Conservation (phyloP, 805 yeast genomes). For the Debaryomyces hansenii region DNA sequence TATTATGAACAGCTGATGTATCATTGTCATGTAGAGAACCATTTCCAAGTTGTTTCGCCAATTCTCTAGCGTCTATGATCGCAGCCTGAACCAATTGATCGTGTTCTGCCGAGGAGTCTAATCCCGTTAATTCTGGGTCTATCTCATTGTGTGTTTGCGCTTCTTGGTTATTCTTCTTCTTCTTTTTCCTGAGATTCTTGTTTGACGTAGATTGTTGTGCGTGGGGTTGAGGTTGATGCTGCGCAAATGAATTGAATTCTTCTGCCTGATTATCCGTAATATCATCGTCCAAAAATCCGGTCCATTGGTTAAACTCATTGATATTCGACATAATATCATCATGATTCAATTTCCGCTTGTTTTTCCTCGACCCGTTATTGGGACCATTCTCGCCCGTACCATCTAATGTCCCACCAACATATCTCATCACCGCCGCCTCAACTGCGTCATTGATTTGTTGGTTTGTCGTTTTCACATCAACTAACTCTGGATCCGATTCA, state of each 20-base stretch:
- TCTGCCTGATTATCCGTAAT: constrained; percentile 5
- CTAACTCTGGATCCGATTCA: constrained; percentile 8
- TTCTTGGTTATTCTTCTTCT: constrained; percentile 10
- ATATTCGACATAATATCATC: constrained; percentile 47
- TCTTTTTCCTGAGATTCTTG: constrained; percentile 8
- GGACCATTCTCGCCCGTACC: constrained; percentile 14
- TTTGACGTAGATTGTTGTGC: constrained; percentile 1
- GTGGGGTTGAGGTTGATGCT: neutral
- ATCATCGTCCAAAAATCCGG: constrained; percentile 49
- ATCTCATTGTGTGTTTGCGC: constrained; percentile 19
- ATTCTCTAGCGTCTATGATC: constrained; percentile 64
- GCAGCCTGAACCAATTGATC: constrained; percentile 71
- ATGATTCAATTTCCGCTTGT: constrained; percentile 23
- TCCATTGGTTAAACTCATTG: constrained; percentile 56
- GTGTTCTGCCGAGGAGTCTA: constrained; percentile 47
- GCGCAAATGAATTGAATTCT: constrained; percentile 3
- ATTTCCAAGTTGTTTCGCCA: constrained; percentile 46
- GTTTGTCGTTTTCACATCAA: constrained; percentile 28
- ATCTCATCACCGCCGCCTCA: constrained; percentile 76
- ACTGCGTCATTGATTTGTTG: constrained; percentile 54
- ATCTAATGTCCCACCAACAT: constrained; percentile 65
- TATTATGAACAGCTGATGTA: constrained; percentile 8
- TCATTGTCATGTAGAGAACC: constrained; percentile 12
- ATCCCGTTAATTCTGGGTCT: constrained; percentile 39
- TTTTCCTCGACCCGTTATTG: constrained; percentile 7